Conservation (phyloP, 345 rosid species). For the Clausena lansium region DNA sequence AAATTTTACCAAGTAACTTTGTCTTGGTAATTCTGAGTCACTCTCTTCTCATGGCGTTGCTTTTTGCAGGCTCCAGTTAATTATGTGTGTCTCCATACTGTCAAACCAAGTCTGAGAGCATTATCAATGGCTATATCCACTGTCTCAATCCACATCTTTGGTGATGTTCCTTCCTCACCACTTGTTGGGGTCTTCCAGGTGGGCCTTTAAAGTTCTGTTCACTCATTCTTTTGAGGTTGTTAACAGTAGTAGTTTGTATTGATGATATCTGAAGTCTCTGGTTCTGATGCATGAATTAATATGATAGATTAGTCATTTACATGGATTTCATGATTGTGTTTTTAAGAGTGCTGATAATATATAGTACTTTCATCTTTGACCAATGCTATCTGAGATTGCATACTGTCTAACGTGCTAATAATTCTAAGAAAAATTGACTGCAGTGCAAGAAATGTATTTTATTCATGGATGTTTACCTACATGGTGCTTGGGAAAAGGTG, state of each 20-base stretch:
- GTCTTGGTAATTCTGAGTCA: neutral
- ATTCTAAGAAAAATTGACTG: neutral
- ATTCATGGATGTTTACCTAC: neutral
- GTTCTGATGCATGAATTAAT: neutral
- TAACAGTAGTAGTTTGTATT: neutral
- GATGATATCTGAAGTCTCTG: neutral
- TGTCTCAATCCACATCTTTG: conserved; percentile 86
- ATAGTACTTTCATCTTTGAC: neutral
- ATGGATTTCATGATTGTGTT: neutral
- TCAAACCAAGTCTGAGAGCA: conserved; percentile 87
- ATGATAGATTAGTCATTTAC: neutral
- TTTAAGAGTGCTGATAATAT: neutral
- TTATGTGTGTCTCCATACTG: conserved; percentile 87
- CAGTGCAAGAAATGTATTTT: neutral
- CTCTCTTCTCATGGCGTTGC: neutral
- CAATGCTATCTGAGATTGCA: neutral
- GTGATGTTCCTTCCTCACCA: conserved; percentile 98
- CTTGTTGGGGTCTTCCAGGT: conserved; percentile 96
- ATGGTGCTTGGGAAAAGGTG: neutral
- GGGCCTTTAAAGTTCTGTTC: conserved; percentile 6
- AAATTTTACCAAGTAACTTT: conserved; percentile 1
- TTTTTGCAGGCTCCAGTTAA: conserved; percentile 87
- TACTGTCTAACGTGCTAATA: neutral
- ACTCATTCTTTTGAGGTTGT: neutral
- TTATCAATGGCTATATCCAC: conserved; percentile 94